A percentile compares a stretch with the other conserved stretches of the same genome.
phyloP scores from a whole-genome alignment of 1,284 basidiomycete species.

The Puccinia hordei region DNA sequence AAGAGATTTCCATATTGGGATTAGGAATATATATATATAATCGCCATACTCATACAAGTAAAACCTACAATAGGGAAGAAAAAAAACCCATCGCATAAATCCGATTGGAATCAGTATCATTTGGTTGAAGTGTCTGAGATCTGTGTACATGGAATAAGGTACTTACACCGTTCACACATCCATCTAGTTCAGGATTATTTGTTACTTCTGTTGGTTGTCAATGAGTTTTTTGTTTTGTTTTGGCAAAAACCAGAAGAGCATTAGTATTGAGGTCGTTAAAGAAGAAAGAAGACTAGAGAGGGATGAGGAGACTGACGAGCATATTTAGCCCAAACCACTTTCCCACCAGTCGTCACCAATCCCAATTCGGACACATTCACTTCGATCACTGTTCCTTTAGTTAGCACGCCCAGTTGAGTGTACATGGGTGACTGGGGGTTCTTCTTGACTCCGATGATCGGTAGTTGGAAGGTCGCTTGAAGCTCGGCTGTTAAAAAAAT shows the following conservation, averaged over 20 bases:
- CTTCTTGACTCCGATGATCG: conserved; percentile 98
- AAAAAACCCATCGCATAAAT: no score
- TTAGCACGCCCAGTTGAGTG: conserved; percentile 82
- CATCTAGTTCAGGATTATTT: conserved; percentile 72
- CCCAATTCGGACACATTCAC: conserved; percentile 97
- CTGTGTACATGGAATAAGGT: neutral
- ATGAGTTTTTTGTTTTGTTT: no score
- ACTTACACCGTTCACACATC: conserved; percentile 85
- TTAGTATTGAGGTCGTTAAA: neutral
- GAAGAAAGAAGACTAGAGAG: neutral
- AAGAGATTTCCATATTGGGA: neutral
- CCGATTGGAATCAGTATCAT: neutral
- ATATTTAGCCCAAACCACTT: conserved; percentile 70
- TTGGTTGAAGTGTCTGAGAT: neutral
- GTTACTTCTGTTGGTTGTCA: conserved; percentile 33
- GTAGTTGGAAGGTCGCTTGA: conserved; percentile 97
- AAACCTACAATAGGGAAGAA: conserved; percentile 4
- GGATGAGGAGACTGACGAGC: conserved; percentile 41
- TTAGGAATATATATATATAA: neutral
- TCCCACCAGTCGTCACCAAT: conserved; percentile 98
- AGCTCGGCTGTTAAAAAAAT: conserved; percentile 80
- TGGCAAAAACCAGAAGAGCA: conserved; percentile 68
- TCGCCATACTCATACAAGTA: conserved; percentile 13
- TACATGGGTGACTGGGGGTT: conserved; percentile 96
- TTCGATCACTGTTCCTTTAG: conserved; percentile 97